phyloP scores from a whole-genome alignment of 306 rosid species.

The Cicer yamashitae region DNA sequence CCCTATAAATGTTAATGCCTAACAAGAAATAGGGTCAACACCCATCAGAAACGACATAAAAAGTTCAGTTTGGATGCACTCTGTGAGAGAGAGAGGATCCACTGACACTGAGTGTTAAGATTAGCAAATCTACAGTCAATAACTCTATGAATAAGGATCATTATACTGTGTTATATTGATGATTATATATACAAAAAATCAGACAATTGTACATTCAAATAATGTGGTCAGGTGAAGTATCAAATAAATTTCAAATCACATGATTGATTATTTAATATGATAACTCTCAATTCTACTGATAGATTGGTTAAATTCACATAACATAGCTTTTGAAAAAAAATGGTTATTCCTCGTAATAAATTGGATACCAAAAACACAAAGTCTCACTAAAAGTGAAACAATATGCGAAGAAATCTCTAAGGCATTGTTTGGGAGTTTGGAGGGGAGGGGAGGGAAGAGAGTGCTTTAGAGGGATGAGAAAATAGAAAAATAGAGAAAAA shows the following conservation, averaged over 20 bases:
- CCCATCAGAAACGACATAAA: conserved; percentile 2
- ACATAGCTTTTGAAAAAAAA: not conserved
- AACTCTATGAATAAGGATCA: not conserved
- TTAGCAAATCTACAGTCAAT: not conserved
- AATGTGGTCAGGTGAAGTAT: not conserved
- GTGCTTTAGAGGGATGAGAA: too few relatives aligned
- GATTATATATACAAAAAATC: not conserved
- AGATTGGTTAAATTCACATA: not conserved
- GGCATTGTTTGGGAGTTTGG: too few relatives aligned
- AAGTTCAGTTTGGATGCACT: not conserved
- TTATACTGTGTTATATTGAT: not conserved
- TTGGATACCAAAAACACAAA: not conserved
- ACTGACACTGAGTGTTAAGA: not conserved
- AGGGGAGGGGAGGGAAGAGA: too few relatives aligned
- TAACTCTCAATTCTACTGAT: not conserved
- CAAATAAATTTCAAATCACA: not conserved
- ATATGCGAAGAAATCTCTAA: conserved; percentile 10
- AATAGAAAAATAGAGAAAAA: too few relatives aligned
- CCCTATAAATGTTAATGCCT: conserved; percentile 4
- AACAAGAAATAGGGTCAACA: conserved; percentile 22
- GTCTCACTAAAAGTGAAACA: conserved; percentile 3
- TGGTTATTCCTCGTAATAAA: not conserved
- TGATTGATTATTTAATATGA: not conserved
- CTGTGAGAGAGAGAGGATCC: not conserved
- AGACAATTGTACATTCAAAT: not conserved